Percentiles rank a stretch among this genome's conserved stretches.
Evolutionary conservation across 2,329 filamentous ascomycete species (phyloP).

Genomic region (Colletotrichum chlorophyti): DNA sequence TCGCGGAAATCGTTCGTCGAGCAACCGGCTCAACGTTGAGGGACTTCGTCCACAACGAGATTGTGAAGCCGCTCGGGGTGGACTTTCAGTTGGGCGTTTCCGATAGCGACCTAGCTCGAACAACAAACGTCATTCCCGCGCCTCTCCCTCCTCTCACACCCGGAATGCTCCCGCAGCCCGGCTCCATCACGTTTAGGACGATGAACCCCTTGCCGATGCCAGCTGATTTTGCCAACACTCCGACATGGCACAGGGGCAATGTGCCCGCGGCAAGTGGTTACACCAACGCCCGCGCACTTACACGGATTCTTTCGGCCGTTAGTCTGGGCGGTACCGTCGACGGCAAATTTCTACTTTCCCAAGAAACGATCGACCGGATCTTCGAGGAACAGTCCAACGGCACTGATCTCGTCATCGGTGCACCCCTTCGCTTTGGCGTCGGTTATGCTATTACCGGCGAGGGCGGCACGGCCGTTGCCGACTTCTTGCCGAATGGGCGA

Average conservation of each 20-base stretch:
- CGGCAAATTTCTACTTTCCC: constrained; percentile 42
- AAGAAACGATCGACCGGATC: constrained; percentile 48
- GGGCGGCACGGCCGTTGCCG: constrained; percentile 31
- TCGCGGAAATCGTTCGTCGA: constrained; percentile 50
- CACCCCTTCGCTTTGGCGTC: constrained; percentile 46
- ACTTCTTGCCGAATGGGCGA: constrained; percentile 40
- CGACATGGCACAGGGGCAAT: constrained; percentile 45
- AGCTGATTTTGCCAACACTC: constrained; percentile 32
- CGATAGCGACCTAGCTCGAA: constrained; percentile 47
- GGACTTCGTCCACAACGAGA: constrained; percentile 45
- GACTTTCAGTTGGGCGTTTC: constrained; percentile 53
- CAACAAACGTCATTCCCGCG: constrained; percentile 39
- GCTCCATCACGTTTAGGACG: constrained; percentile 39
- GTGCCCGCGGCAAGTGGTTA: constrained; percentile 52
- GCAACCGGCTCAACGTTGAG: constrained; percentile 46
- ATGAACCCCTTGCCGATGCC: constrained; percentile 34
- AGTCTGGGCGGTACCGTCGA: constrained; percentile 31
- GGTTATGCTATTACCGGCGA: constrained; percentile 45
- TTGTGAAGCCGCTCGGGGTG: constrained; percentile 47
- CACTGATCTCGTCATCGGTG: constrained; percentile 45
- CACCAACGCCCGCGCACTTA: constrained; percentile 49
- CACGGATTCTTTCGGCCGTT: constrained; percentile 44
- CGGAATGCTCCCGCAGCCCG: constrained; percentile 28
- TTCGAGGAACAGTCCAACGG: constrained; percentile 51
- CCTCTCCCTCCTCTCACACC: constrained; percentile 31